phyloP scores from a whole-genome alignment of 441 rosid species.

The Viola pubescens region DNA sequence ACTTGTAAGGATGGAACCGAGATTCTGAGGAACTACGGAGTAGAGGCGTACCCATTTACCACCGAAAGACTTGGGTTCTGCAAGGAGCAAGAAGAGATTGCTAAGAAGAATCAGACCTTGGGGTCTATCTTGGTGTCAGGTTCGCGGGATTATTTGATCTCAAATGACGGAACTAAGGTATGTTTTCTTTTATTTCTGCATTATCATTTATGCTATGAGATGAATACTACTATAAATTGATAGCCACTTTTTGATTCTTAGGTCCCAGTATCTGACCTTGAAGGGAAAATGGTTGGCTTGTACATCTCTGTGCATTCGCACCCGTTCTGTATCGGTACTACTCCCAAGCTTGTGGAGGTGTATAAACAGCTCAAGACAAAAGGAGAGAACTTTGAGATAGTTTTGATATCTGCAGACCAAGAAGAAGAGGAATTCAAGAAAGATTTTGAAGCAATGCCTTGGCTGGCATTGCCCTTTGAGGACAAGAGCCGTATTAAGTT shows the following conservation, averaged over 20 bases:
- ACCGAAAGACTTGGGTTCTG: slow-evolving; percentile 19
- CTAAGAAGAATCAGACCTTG: slow-evolving; percentile 31
- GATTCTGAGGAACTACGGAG: slow-evolving; percentile 26
- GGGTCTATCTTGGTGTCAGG: slow-evolving; percentile 23
- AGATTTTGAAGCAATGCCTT: slow-evolving; percentile 27
- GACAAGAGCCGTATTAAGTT: slow-evolving; percentile 27
- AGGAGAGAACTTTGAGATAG: slow-evolving; percentile 56
- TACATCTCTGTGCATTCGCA: slow-evolving; percentile 17
- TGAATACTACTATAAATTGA: not conserved
- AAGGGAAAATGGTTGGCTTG: slow-evolving; percentile 37
- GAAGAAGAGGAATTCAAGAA: slow-evolving; percentile 23
- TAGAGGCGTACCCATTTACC: slow-evolving; percentile 31
- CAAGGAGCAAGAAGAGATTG: slow-evolving; percentile 29
- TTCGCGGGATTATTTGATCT: slow-evolving; percentile 30
- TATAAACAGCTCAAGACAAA: slow-evolving; percentile 49
- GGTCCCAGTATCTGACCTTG: slow-evolving; percentile 30
- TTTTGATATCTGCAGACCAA: slow-evolving; percentile 48
- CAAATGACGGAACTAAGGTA: slow-evolving; percentile 31
- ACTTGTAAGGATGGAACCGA: slow-evolving; percentile 18
- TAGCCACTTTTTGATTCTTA: not conserved
- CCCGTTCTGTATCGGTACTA: slow-evolving; percentile 17
- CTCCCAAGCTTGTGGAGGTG: slow-evolving; percentile 43
- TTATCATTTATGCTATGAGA: not conserved
- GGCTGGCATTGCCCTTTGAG: slow-evolving; percentile 35
- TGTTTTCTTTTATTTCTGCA: not conserved